Evolutionary conservation across 257 asterid genomes (phyloP), one percentile per base, ranked within the genome.

Genomic region (Verbascum thapsus): DNA sequence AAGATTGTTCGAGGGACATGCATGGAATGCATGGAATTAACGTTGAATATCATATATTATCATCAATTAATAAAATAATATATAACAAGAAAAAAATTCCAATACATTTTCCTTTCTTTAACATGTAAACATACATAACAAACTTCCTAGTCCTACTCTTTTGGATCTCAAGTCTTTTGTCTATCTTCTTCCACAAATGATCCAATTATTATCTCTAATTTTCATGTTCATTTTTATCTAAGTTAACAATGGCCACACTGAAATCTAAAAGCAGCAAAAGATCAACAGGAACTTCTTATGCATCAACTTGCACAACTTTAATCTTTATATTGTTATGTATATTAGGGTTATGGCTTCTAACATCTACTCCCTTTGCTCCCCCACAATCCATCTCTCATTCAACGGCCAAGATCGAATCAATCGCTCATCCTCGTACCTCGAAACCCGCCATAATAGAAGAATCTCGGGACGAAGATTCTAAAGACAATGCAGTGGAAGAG

Each of bases 101-200:
- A n/a, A n/a, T n/a, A n/a, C n/a, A n/a, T n/a, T n/a, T n/a, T n/a
- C n/a, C n/a, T n/a, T n/a, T 52, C 30, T 53, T 39, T 8, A 10
- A 26, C 23, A 30, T 34, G 44, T 1, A 16, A 20, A 32, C 23
- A 57, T 11, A 2, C n/a, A 50, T 64, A 74, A 85, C 88, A 30
- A 71, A 71, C 57, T 69, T 70, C 91, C 84, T 83, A 35, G 54
- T 74, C 96, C 97, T 80, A 87, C 90, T 85, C 83, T 47, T 41
- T 8, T 76, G 97, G 95, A 89, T 86, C 95, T 78, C 65, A 71
- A 66, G 67, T 44, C 53, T 45, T 20, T 55, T 66, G 54, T 35
- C 52, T 40, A 30, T 8, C 56, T 61, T 17, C 63, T 56, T 63
- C 66, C 72, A 51, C 69, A 77, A 55, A 69, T 26, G 2, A 26